Conservation (phyloP, 129 eudicot species). For the Erigeron canadensis region DNA sequence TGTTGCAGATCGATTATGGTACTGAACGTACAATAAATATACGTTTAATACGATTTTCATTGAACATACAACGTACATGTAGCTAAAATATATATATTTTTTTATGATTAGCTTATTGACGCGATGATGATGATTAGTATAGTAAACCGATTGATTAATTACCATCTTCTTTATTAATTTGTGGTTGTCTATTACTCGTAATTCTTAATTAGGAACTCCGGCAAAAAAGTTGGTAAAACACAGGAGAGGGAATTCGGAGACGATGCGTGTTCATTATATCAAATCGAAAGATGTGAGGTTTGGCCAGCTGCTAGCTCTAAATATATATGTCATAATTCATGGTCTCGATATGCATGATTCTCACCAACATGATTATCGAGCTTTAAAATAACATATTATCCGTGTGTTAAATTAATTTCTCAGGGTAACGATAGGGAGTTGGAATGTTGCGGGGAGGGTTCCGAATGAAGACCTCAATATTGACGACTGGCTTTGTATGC, state of each 20-base stretch:
- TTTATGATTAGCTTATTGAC: background rate
- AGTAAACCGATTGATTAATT: background rate
- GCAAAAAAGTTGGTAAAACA: conserved; percentile 43
- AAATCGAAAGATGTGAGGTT: conserved; percentile 91
- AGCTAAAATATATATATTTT: background rate
- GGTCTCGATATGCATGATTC: too few relatives aligned
- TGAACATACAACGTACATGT: background rate
- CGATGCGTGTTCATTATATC: conserved; percentile 77
- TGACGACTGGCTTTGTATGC: conserved; percentile 85
- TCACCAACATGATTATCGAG: background rate
- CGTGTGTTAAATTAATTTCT: too few relatives aligned
- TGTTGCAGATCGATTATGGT: background rate
- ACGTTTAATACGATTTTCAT: background rate
- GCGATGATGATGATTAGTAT: background rate
- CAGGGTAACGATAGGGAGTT: conserved; percentile 85
- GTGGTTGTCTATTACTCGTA: conserved; percentile 1
- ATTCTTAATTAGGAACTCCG: conserved; percentile 53
- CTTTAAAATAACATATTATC: too few relatives aligned
- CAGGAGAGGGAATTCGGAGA: conserved; percentile 88
- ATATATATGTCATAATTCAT: background rate
- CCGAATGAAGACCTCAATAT: conserved; percentile 77
- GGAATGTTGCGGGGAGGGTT: conserved; percentile 95
- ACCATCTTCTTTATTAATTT: background rate
- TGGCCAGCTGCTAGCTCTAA: too few relatives aligned
- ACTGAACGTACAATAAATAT: too few relatives aligned